Conservation (phyloP, 768 basidiomycete species). For the Phylloporus arenicola region DNA sequence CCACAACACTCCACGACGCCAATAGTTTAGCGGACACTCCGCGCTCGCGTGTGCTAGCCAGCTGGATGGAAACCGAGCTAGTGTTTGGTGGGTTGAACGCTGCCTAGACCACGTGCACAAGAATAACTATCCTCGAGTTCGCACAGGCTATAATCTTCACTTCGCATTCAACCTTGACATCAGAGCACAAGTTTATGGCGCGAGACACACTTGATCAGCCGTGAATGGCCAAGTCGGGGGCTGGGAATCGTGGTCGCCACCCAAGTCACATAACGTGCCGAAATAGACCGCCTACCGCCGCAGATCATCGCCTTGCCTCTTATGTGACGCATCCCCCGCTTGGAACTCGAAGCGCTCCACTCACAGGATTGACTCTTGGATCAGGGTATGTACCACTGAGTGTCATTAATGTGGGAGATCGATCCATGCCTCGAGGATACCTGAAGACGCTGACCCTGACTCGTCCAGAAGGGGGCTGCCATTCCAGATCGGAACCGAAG, state of each 20-base stretch:
- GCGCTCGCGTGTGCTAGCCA: background rate
- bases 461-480: background rate
- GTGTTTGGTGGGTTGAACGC: conserved; percentile 18
- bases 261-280: conserved; percentile 12
- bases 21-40: conserved; percentile 51
- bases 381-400: conserved; percentile 42
- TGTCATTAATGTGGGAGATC: conserved; percentile 63
- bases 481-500: background rate
- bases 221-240: background rate
- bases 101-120: background rate
- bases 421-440: conserved; percentile 65
- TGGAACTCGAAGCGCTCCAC: conserved; percentile 22
- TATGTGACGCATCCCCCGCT: conserved; percentile 48
- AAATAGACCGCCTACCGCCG: conserved; percentile 36
- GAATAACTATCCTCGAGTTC: conserved; percentile 4
- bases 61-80: background rate
- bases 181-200: background rate
- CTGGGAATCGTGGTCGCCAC: background rate
- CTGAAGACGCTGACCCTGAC: conserved; percentile 26
- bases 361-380: conserved; percentile 50
- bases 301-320: conserved; percentile 52
- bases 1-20: conserved; percentile 23
- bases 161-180: too few species aligned
- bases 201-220: background rate
- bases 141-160: background rate